phyloP scores from a whole-genome alignment of 768 basidiomycete genomes.

The Russula vinacea region DNA sequence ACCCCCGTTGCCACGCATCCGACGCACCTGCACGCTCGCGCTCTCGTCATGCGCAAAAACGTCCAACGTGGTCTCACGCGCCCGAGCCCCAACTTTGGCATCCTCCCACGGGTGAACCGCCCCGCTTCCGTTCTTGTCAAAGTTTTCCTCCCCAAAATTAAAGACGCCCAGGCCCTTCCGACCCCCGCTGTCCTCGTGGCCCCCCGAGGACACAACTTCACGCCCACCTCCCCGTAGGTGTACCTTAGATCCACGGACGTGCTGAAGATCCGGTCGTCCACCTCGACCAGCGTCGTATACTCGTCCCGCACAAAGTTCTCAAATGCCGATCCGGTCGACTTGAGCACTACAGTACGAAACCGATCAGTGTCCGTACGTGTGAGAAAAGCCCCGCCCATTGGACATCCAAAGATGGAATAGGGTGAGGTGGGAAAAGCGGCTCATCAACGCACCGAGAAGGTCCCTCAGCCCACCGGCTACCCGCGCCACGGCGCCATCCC shows the following conservation, averaged over 20 bases:
- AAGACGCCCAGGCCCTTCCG: conserved; percentile 42
- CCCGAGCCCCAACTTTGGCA: conserved; percentile 48
- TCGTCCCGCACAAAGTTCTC: conserved; percentile 78
- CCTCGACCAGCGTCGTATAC: conserved; percentile 81
- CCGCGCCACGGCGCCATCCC: conserved; percentile 17
- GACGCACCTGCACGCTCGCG: conserved; percentile 82
- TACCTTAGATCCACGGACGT: conserved; percentile 81
- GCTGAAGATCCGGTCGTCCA: conserved; percentile 86
- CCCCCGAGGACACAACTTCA: conserved; percentile 38
- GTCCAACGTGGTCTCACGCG: conserved; percentile 66
- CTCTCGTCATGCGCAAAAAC: conserved; percentile 85
- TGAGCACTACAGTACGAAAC: conserved; percentile 61
- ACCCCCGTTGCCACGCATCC: conserved; percentile 43
- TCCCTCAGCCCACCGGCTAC: conserved; percentile 61
- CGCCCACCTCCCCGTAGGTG: conserved; percentile 50
- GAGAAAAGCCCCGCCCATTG: background rate
- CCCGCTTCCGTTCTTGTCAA: conserved; percentile 12
- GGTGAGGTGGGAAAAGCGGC: background rate
- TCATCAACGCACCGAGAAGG: conserved; percentile 64
- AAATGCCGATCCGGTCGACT: conserved; percentile 85
- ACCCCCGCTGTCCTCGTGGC: conserved; percentile 39
- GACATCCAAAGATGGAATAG: background rate
- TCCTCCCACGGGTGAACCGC: conserved; percentile 53
- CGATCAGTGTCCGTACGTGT: background rate
- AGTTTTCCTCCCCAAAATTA: conserved; percentile 44